Conservation (phyloP, 495 filamentous ascomycete species). For the Aspergillus sclerotioniger region DNA sequence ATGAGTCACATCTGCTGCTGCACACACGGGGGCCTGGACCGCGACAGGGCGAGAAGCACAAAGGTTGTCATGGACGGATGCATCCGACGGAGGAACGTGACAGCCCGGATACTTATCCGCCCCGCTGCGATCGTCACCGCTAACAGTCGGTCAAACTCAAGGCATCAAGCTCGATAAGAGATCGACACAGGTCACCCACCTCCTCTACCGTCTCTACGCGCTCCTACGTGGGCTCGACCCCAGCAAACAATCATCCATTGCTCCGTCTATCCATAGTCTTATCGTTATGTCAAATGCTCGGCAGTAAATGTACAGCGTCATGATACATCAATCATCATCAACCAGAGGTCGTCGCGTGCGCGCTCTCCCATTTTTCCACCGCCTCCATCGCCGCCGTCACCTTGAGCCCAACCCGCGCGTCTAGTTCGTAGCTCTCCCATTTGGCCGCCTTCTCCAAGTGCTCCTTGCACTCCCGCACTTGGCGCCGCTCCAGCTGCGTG, state of each 20-base stretch:
- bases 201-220: no score
- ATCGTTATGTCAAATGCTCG: not conserved
- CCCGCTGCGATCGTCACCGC: not conserved
- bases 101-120: not conserved
- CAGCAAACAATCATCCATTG: not conserved
- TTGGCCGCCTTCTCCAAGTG: constrained; percentile 75
- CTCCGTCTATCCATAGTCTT: not conserved
- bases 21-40: no score
- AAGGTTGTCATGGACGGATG: not conserved
- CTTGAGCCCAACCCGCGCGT: constrained; percentile 81
- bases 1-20: no score
- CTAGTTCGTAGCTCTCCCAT: constrained; percentile 86
- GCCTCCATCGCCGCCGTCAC: constrained; percentile 79
- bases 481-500: constrained; percentile 44
- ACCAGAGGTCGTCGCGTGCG: constrained; percentile 23
- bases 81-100: not conserved
- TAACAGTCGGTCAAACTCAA: not conserved
- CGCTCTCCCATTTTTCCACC: constrained; percentile 61
- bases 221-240: no score
- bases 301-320: constrained; percentile 17
- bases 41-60: no score
- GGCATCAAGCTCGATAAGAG: no score
- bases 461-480: constrained; percentile 63
- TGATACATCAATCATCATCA: constrained; percentile 16
- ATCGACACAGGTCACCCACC: no score